Percentiles rank a stretch among this genome's conserved stretches.
Conservation (phyloP, 1,284 basidiomycete species). For the Volvariella surrecta region DNA sequence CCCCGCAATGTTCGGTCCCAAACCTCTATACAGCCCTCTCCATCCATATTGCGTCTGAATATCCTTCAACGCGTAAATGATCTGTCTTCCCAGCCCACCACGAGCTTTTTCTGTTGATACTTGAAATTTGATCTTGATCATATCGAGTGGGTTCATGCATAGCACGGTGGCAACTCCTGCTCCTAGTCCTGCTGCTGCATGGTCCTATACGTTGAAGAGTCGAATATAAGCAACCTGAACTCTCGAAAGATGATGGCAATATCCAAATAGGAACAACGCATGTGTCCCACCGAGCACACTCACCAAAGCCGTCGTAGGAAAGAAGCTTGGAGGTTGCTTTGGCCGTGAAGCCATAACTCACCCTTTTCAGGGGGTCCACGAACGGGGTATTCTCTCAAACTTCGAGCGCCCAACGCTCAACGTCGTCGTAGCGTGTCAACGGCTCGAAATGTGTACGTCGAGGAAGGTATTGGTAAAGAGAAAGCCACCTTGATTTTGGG, state of each 20-base stretch:
- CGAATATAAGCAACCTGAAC: too few species aligned
- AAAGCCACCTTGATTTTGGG: too few species aligned
- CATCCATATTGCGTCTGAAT: conserved; percentile 76
- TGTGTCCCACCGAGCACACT: conserved; percentile 11
- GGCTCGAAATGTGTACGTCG: too few species aligned
- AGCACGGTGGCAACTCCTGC: conserved; percentile 91
- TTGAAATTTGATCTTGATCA: conserved; percentile 94
- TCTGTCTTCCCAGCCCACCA: conserved; percentile 65
- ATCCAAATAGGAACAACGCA: conserved; percentile 5
- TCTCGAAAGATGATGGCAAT: neutral
- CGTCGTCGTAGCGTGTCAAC: too few species aligned
- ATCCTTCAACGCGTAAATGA: conserved; percentile 67
- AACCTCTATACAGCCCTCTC: conserved; percentile 85
- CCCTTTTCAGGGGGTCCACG: too few species aligned
- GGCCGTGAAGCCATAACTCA: conserved; percentile 11
- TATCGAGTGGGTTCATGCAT: conserved; percentile 97
- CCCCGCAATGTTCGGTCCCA: conserved; percentile 88
- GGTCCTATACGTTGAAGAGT: conserved; percentile 47
- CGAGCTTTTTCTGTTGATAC: conserved; percentile 67
- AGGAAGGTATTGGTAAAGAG: too few species aligned
- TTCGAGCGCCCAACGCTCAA: too few species aligned
- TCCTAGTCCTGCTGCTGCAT: conserved; percentile 90
- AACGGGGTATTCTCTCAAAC: too few species aligned
- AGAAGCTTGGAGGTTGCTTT: conserved; percentile 54
- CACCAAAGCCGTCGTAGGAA: conserved; percentile 62